Percentiles rank a stretch among this genome's conserved stretches.
Evolutionary conservation across 352 stramenopile species (phyloP).

Genomic region (Pythium sukuiense): DNA sequence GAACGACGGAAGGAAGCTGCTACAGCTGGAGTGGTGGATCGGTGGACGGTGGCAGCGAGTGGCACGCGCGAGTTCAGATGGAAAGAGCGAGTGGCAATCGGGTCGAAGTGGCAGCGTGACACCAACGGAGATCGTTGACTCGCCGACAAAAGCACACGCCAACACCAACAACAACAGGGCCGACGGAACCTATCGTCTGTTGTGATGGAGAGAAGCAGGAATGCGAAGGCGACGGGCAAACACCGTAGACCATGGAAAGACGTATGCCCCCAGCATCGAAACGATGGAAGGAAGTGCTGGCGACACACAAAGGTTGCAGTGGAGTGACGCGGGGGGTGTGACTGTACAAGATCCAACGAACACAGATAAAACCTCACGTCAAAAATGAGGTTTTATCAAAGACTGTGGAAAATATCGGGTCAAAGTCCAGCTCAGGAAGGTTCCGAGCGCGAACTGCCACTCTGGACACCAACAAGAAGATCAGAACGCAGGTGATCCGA

Average conservation of each 20-base stretch:
- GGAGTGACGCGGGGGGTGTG: not conserved
- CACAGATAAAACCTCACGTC: constrained; percentile 15
- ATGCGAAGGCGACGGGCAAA: not conserved
- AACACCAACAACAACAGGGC: too few relatives aligned
- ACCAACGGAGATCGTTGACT: not conserved
- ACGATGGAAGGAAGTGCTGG: constrained; percentile 16
- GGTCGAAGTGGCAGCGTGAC: not conserved
- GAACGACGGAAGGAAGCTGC: constrained; percentile 4
- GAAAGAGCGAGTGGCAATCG: not conserved
- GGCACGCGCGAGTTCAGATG: constrained; percentile 1
- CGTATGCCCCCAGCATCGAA: constrained; percentile 4
- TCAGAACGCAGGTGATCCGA: too few relatives aligned
- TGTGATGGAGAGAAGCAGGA: constrained; percentile 7
- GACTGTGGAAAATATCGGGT: constrained; percentile 7
- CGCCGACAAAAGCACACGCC: constrained; percentile 2
- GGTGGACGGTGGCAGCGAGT: not conserved
- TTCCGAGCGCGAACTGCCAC: not conserved
- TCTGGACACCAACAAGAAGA: not conserved
- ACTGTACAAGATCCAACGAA: constrained; percentile 15
- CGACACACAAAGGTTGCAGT: constrained; percentile 9
- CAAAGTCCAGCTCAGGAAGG: not conserved
- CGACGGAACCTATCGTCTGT: constrained; percentile 1
- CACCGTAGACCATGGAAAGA: not conserved
- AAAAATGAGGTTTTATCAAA: not conserved
- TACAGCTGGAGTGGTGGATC: not conserved